Percentiles rank a stretch among this genome's conserved stretches.
phyloP scores from a whole-genome alignment of 371 early-diverging fungal genomes.

The Haplosporangium sp. region DNA sequence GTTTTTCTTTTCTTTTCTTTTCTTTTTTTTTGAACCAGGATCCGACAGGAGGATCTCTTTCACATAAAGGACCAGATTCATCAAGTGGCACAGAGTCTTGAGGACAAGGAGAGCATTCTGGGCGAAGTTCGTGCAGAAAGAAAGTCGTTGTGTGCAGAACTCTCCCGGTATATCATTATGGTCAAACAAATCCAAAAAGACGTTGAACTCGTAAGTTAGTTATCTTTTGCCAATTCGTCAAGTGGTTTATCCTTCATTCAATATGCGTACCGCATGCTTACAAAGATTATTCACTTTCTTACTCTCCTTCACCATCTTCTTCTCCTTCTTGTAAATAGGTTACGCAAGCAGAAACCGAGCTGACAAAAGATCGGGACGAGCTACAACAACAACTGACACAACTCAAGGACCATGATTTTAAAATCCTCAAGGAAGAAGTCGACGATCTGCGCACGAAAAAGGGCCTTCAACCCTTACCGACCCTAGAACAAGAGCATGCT shows the following conservation, averaged over 20 bases:
- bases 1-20: background rate
- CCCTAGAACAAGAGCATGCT: constrained; percentile 46
- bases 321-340: constrained; percentile 4
- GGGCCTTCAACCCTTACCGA: constrained; percentile 36
- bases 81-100: constrained; percentile 31
- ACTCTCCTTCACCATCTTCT: background rate
- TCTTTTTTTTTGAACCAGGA: constrained; percentile 8
- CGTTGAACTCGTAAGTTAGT: constrained; percentile 29
- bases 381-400: constrained; percentile 34
- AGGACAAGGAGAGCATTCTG: constrained; percentile 38
- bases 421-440: constrained; percentile 41
- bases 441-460: constrained; percentile 33
- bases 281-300: background rate
- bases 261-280: background rate
- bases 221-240: background rate
- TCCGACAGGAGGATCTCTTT: constrained; percentile 40
- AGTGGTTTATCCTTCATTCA: background rate
- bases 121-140: constrained; percentile 38
- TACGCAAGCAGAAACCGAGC: constrained; percentile 29
- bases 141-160: constrained; percentile 33
- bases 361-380: constrained; percentile 47
- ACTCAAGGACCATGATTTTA: constrained; percentile 41
- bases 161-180: constrained; percentile 34
- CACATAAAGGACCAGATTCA: constrained; percentile 41
- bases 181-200: constrained; percentile 46